Evolutionary conservation across 805 yeast species (phyloP).

Genomic region (Lipomyces mesembrius): DNA sequence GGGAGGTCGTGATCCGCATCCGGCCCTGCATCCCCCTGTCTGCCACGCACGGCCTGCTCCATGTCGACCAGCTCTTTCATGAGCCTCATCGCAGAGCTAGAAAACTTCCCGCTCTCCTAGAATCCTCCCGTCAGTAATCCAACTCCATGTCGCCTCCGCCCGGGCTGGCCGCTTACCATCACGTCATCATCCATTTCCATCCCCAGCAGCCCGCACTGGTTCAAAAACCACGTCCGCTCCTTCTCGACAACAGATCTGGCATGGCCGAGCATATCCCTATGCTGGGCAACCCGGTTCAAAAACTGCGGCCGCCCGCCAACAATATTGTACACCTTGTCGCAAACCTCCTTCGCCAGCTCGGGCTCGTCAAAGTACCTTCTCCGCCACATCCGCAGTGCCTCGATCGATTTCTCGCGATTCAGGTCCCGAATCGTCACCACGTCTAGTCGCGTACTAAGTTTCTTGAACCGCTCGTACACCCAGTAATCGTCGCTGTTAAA

Average conservation of each 20-base stretch:
- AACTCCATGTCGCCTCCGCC: not conserved
- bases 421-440: conserved; percentile 69
- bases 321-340: conserved; percentile 64
- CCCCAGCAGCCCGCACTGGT: conserved; percentile 80
- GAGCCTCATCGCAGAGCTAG: conserved; percentile 73
- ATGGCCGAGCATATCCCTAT: conserved; percentile 50
- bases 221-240: conserved; percentile 84
- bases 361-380: conserved; percentile 48
- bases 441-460: conserved; percentile 73
- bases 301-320: conserved; percentile 89
- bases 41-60: conserved; percentile 52
- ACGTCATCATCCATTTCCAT: conserved; percentile 86
- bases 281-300: conserved; percentile 68
- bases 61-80: conserved; percentile 73
- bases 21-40: conserved; percentile 40
- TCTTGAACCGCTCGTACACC: conserved; percentile 77
- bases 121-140: not conserved
- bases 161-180: conserved; percentile 48
- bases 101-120: conserved; percentile 61
- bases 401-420: conserved; percentile 57
- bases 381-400: conserved; percentile 54
- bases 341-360: conserved; percentile 48
- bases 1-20: conserved; percentile 61
- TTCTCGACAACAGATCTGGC: conserved; percentile 61
- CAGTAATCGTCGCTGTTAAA: conserved; percentile 86